Evolutionary conservation across 768 basidiomycete genomes (phyloP).

Genomic region (Hemileccinum rubropunctum): DNA sequence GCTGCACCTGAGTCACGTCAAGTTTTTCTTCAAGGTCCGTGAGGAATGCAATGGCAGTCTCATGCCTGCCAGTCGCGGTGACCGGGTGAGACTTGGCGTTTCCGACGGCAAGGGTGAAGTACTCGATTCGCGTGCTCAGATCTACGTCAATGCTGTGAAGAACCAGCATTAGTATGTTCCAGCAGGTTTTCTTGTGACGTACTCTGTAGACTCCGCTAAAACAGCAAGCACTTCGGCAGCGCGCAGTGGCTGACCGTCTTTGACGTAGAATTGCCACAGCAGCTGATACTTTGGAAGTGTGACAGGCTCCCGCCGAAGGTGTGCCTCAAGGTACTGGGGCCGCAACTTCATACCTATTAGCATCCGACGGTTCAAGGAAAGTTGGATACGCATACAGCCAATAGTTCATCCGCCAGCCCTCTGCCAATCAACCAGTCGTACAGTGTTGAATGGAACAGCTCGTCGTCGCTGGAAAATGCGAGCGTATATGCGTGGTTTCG

Average conservation of each 20-base stretch:
- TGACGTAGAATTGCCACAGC: slow-evolving; percentile 96
- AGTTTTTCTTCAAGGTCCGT: slow-evolving; percentile 93
- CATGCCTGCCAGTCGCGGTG: slow-evolving; percentile 71
- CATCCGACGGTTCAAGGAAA: slow-evolving; percentile 1
- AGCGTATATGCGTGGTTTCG: slow-evolving; percentile 83
- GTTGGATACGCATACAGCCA: slow-evolving; percentile 63
- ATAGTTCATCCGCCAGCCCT: slow-evolving; percentile 79
- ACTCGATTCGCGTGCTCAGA: slow-evolving; percentile 80
- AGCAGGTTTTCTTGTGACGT: slow-evolving; percentile 24
- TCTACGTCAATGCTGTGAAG: slow-evolving; percentile 56
- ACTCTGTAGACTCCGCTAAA: slow-evolving; percentile 85
- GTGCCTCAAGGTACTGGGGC: slow-evolving; percentile 84
- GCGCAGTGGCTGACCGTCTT: slow-evolving; percentile 80
- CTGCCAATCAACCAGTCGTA: slow-evolving; percentile 92
- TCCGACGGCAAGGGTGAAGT: slow-evolving; percentile 89
- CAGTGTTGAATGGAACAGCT: slow-evolving; percentile 89
- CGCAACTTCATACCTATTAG: slow-evolving; percentile 55
- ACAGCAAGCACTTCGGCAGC: slow-evolving; percentile 84
- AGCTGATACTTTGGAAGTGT: slow-evolving; percentile 83
- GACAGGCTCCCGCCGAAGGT: slow-evolving; percentile 77
- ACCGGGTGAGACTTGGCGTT: slow-evolving; percentile 95
- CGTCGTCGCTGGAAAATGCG: slow-evolving; percentile 81
- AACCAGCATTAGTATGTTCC: slow-evolving; percentile 1
- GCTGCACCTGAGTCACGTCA: slow-evolving; percentile 94
- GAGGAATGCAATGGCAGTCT: slow-evolving; percentile 93